Base-by-base conservation (phyloP, 2,329 filamentous ascomycete genomes). In the Pleoardoris graminearum region DNA sequence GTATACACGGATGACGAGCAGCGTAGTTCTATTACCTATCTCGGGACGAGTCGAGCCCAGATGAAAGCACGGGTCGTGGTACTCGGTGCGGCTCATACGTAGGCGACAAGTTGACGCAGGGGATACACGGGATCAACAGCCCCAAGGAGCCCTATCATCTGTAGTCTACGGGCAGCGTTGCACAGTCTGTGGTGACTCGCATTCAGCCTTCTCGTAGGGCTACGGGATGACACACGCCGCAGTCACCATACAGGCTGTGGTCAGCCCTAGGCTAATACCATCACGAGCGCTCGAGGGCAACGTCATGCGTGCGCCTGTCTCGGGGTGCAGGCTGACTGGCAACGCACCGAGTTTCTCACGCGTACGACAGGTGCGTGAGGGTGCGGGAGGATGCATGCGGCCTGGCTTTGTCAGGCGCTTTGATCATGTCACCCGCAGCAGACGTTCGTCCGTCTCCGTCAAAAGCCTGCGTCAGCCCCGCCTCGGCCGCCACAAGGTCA, bases 401-500 rank as follows among this genome's bases (percentile, higher is more conserved):
- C 43, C 12, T 3, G 30, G 43, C 30, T 46, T 46, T 36, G 43
- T 46, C 43, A 46, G 43, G 43, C 43, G 29, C 43, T 41, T 32
- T 27, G 39, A 39, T 25, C 32, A 46, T 51, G 29, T 37, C 38
- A 29, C 38, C 23, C 22, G 29, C 36, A 23, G 39, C 35, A 30
- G 36, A 39, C 7, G 22, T 35, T 48, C 21, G 48, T 48, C 43
- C 25, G 39, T 22, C 27, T 32, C 42, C 32, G 36, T 44, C 38
- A 44, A 42, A 51, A 51, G 43, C 43, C 43, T 46, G n/a, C n/a
- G n/a, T 3, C 19, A 44, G 53, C 58, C 56, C 53, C 56, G 51
- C 55, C 50, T 43, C 51, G 56, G 53, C 58, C 50, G 53, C 56
- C 56, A 50, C 58, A 55, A 48, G 44, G 33, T 21, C 32, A 23